Percentiles rank a stretch among this genome's conserved stretches.
Evolutionary conservation across 495 filamentous ascomycete species (phyloP).

Genomic region (Penicillium bialowiezense): DNA sequence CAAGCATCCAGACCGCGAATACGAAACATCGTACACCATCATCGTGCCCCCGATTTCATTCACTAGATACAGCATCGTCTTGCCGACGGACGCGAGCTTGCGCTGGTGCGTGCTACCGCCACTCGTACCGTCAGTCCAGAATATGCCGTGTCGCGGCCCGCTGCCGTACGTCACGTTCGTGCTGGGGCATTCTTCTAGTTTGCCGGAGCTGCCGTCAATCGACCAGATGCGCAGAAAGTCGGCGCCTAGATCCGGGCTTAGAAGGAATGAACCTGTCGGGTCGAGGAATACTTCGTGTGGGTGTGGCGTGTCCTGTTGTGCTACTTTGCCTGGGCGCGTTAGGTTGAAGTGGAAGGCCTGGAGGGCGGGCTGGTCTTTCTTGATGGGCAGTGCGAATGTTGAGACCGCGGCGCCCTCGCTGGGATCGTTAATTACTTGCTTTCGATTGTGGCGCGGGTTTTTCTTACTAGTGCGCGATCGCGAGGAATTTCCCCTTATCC

Average conservation of each 20-base stretch:
- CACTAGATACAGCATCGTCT: conserved; percentile 56
- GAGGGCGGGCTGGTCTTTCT: conserved; percentile 19
- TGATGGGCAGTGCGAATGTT: conserved; percentile 34
- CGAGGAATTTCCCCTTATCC: conserved; percentile 33
- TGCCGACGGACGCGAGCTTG: conserved; percentile 21
- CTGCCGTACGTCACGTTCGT: conserved; percentile 44
- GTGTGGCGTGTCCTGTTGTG: conserved; percentile 64
- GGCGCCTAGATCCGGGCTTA: conserved; percentile 69
- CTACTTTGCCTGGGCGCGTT: conserved; percentile 43
- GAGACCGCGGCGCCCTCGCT: conserved; percentile 37
- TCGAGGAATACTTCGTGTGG: conserved; percentile 70
- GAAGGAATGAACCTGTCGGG: conserved; percentile 60
- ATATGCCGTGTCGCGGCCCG: conserved; percentile 68
- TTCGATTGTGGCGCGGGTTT: too few relatives aligned
- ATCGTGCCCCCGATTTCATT: conserved; percentile 61
- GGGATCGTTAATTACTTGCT: too few relatives aligned
- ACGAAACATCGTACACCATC: conserved; percentile 56
- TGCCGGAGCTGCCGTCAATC: conserved; percentile 48
- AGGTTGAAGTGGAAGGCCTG: conserved; percentile 54
- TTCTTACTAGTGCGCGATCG: conserved; percentile 49
- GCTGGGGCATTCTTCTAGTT: conserved; percentile 23
- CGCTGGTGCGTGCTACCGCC: conserved; percentile 11
- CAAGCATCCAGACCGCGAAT: conserved; percentile 41
- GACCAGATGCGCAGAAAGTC: conserved; percentile 66
- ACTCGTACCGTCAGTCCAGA: conserved; percentile 37